Evolutionary conservation across 108 stramenopile species (phyloP), one percentile per base, ranked within the genome.

Genomic region (Ochromonas danica): DNA sequence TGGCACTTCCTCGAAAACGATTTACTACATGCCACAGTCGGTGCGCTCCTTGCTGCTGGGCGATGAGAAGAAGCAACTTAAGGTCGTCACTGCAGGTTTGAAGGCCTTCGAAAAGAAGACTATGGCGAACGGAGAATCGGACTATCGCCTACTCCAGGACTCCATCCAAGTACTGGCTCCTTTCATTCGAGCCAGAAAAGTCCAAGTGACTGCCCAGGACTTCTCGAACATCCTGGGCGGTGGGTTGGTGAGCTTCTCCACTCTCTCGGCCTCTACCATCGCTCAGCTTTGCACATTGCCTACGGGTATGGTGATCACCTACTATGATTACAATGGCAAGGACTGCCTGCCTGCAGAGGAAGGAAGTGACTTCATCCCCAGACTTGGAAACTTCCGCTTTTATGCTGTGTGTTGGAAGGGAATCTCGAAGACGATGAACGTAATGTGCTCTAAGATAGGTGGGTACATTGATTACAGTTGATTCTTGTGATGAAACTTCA

Each of bases 31-130:
- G 3, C 72, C 72, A 6, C 10, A 75, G 3, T 14, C 3, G 3
- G 36, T 39, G 6, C 10, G 72, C 28, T 10, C 10, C 3, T 38
- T 75, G 45, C 17, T 75, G 31, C 6, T 14, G 6, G 67, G 67
- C 22, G 67, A 70, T 70, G 10, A 27, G 10, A 27, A 27, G 27
- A 75, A 6, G 3, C 3, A 33, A 33, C 51, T 75, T 3, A 75
- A 75, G 72, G 40, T 75, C 31, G 72, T 75, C 28, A 31, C 72
- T 10, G 72, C 72, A 14, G 72, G 72, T 57, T 3, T 75, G 36
- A 75, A 75, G 31, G 40, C 38, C n/a, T 75, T 75, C 38, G 72
- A 75, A 41, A 67, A 33, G 45, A 51, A 51, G 22, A 51, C 22
- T 51, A 51, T 14, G 3, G 30, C 17, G 6, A 35, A 28, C 25